A percentile compares a stretch with the other conserved stretches of the same genome.
These are phyloP conservation scores for Beverwykella pulmonaria DNA, from an alignment of 495 filamentous ascomycete species.

Conservation along the genomic window DNA sequence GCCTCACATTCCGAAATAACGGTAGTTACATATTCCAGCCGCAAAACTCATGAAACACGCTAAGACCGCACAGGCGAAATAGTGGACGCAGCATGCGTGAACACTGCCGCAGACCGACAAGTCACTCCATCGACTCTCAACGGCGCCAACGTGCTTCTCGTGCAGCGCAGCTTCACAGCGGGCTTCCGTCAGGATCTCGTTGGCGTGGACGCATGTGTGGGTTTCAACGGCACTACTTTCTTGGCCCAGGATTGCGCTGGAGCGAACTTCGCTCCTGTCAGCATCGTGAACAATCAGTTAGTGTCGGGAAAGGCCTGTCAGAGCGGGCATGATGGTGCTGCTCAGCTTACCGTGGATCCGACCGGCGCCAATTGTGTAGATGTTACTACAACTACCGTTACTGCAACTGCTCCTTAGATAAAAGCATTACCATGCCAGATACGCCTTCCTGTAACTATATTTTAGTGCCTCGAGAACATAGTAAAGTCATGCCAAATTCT, in stretches of 20 bases:
- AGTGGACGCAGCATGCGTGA: not conserved
- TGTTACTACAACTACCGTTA: not conserved
- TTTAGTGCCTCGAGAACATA: not conserved
- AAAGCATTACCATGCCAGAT: not conserved
- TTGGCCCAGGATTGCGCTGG: not conserved
- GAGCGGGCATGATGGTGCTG: not conserved
- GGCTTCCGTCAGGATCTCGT: not conserved
- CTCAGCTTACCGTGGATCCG: not conserved
- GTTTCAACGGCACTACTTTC: not conserved
- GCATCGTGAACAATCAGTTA: not conserved
- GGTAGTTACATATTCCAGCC: not conserved
- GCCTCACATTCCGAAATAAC: not conserved
- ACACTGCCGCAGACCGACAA: not conserved
- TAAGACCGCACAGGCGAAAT: not conserved
- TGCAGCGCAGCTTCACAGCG: not conserved
- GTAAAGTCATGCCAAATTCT: too few relatives aligned
- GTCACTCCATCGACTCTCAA: not conserved
- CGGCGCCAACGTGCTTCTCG: not conserved
- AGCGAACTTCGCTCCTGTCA: not conserved
- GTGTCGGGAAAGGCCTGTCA: not conserved
- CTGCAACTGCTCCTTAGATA: not conserved
- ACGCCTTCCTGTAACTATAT: not conserved
- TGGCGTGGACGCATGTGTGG: not conserved
- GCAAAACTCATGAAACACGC: not conserved
- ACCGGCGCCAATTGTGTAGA: not conserved